Conservation (phyloP, 2,329 filamentous ascomycete genomes). For the Chrysoporthe puriensis region DNA sequence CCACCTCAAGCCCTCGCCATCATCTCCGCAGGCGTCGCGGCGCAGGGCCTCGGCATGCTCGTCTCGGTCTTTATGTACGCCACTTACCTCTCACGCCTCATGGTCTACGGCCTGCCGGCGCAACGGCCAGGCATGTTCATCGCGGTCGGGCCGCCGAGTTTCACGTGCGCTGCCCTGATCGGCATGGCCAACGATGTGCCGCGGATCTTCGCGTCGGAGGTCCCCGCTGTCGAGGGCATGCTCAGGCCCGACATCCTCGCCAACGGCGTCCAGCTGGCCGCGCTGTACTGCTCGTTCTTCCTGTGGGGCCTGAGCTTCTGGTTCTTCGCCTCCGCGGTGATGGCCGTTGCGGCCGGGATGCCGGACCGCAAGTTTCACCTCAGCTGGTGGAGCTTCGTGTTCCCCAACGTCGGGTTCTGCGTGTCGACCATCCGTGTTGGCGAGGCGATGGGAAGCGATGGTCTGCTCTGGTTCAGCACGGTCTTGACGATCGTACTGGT, state of each 20-base stretch:
- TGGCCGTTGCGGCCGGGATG: slow-evolving; percentile 47
- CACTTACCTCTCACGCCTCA: slow-evolving; percentile 61
- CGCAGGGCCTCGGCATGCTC: slow-evolving; percentile 64
- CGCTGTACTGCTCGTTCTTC: slow-evolving; percentile 54
- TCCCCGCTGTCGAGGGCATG: slow-evolving; percentile 44
- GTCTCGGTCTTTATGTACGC: slow-evolving; percentile 63
- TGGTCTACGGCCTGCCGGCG: slow-evolving; percentile 59
- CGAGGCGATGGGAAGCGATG: slow-evolving; percentile 53
- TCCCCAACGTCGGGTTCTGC: slow-evolving; percentile 67
- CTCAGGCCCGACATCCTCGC: slow-evolving; percentile 27
- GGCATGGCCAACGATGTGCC: slow-evolving; percentile 39
- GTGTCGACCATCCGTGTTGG: slow-evolving; percentile 62
- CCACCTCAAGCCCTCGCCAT: slow-evolving; percentile 54
- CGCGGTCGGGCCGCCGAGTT: slow-evolving; percentile 60
- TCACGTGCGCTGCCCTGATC: slow-evolving; percentile 46
- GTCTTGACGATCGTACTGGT: slow-evolving; percentile 60
- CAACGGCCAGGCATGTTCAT: slow-evolving; percentile 67
- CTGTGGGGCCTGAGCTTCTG: slow-evolving; percentile 67
- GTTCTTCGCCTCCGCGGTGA: slow-evolving; percentile 57
- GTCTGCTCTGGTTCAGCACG: slow-evolving; percentile 56
- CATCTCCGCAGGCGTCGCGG: slow-evolving; percentile 59
- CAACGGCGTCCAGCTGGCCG: slow-evolving; percentile 31
- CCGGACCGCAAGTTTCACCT: slow-evolving; percentile 43
- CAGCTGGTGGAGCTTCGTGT: slow-evolving; percentile 68
- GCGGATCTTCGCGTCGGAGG: slow-evolving; percentile 37